phyloP scores from a whole-genome alignment of 2,329 filamentous ascomycete species.

The Hypoxylon rubiginosum region DNA sequence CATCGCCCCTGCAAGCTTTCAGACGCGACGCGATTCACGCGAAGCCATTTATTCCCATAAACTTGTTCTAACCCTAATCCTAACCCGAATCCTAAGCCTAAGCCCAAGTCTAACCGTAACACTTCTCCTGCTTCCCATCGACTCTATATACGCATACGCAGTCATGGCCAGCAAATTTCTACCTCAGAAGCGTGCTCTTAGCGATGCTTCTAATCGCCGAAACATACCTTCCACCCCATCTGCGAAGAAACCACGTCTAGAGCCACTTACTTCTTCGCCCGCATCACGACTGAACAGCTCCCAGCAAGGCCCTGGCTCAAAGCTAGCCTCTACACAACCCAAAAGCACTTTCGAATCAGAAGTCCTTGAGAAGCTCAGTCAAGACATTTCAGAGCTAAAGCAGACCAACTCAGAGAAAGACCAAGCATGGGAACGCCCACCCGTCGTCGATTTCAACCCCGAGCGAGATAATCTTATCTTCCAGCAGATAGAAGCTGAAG shows the following conservation, averaged over 20 bases:
- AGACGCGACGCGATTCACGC: constrained; percentile 47
- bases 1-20: constrained; percentile 25
- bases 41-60: constrained; percentile 45
- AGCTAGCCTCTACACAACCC: constrained; percentile 78
- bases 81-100: too few relatives aligned
- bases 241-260: constrained; percentile 87
- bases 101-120: too few relatives aligned
- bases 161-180: constrained; percentile 65
- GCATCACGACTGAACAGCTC: constrained; percentile 72
- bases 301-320: constrained; percentile 72
- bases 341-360: constrained; percentile 96
- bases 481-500: constrained; percentile 95
- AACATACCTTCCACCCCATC: constrained; percentile 70
- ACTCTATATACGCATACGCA: constrained; percentile 26
- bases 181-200: constrained; percentile 80
- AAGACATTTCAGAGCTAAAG: constrained; percentile 89
- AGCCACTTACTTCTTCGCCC: constrained; percentile 69
- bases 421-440: constrained; percentile 84
- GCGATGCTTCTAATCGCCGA: constrained; percentile 74
- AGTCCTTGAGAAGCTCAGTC: constrained; percentile 94
- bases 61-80: not conserved
- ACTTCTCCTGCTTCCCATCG: constrained; percentile 15
- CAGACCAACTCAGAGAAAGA: constrained; percentile 91
- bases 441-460: constrained; percentile 66
- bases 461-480: constrained; percentile 81